phyloP scores from a whole-genome alignment of 2,329 filamentous ascomycete genomes.

The Lecanicillium sp. region DNA sequence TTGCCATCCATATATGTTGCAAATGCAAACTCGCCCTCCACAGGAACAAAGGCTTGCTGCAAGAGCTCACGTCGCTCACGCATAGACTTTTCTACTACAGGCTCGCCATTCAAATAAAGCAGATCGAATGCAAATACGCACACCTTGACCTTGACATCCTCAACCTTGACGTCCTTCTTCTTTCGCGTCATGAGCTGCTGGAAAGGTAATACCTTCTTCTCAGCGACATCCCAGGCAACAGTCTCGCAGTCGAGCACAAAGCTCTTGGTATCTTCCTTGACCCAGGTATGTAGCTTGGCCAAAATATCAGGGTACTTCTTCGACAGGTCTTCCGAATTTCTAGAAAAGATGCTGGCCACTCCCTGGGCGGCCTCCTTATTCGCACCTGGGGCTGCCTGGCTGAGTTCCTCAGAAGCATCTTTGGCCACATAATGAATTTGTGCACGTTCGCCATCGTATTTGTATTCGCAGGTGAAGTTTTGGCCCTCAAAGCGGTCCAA shows the following conservation, averaged over 20 bases:
- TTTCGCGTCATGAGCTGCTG: constrained; percentile 98
- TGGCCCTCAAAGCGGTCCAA: constrained; percentile 93
- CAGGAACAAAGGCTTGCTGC: constrained; percentile 60
- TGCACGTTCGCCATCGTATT: constrained; percentile 96
- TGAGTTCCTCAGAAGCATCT: constrained; percentile 62
- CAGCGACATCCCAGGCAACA: constrained; percentile 88
- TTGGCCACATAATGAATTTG: constrained; percentile 96
- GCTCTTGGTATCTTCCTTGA: constrained; percentile 81
- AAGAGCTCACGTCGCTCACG: constrained; percentile 76
- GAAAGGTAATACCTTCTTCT: constrained; percentile 95
- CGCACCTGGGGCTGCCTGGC: constrained; percentile 49
- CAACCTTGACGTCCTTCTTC: constrained; percentile 90
- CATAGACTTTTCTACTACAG: constrained; percentile 79
- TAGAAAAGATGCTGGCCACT: constrained; percentile 87
- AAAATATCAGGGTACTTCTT: constrained; percentile 98
- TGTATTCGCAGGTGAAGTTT: constrained; percentile 96
- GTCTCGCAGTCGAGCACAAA: constrained; percentile 99
- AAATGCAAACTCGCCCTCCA: constrained; percentile 87
- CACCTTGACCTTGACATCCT: constrained; percentile 93
- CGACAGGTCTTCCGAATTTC: constrained; percentile 93
- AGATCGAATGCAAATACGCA: constrained; percentile 96
- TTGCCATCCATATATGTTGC: constrained; percentile 80
- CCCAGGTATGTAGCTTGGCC: constrained; percentile 78
- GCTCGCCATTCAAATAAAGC: constrained; percentile 84
- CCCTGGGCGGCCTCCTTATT: constrained; percentile 62